Evolutionary conservation across 306 rosid genomes (phyloP).

Genomic region (Sicyos edulis): DNA sequence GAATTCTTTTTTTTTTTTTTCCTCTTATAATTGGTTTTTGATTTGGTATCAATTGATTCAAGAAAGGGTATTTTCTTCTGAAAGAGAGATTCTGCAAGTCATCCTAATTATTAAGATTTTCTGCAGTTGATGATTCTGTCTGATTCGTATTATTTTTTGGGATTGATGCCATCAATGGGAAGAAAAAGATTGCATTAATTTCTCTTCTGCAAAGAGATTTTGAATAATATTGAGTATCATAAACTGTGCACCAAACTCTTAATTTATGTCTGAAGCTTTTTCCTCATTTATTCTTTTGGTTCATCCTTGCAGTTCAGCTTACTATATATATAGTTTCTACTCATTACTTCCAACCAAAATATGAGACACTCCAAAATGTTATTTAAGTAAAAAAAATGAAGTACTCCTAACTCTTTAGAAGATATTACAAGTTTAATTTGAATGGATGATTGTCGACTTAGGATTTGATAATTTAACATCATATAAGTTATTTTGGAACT

Average conservation of each 20-base stretch:
- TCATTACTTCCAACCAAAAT: no score
- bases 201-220: background rate
- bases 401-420: no score
- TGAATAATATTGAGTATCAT: background rate
- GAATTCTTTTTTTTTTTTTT: background rate
- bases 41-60: background rate
- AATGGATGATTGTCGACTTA: no score
- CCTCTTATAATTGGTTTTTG: background rate
- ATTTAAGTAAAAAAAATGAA: no score
- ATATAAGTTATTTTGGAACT: no score
- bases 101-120: background rate
- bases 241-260: constrained; percentile 4
- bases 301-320: background rate
- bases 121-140: background rate
- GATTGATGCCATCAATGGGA: constrained; percentile 8
- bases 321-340: no score
- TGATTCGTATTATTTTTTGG: constrained; percentile 12
- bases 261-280: background rate
- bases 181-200: constrained; percentile 2
- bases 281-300: background rate
- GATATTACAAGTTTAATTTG: no score
- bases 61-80: background rate
- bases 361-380: no score
- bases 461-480: no score
- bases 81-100: background rate